These are phyloP conservation scores for Apiosordaria backusii DNA, from an alignment of 495 filamentous ascomycete genomes.

Conservation along the genomic window DNA sequence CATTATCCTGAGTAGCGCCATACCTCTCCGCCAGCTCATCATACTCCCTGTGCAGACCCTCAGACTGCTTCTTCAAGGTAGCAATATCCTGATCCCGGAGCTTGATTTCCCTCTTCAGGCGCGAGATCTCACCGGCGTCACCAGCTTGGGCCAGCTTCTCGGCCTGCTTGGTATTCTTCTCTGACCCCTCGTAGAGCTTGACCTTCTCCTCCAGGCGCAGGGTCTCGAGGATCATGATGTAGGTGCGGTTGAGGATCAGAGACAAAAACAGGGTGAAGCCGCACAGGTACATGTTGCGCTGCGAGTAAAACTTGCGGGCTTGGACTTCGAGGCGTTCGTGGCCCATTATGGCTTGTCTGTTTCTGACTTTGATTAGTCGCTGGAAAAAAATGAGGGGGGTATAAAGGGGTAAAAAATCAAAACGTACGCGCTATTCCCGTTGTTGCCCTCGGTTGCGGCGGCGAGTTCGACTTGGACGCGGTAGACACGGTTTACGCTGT, in stretches of 20 bases:
- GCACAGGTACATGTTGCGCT: slow-evolving; percentile 99
- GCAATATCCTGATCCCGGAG: slow-evolving; percentile 71
- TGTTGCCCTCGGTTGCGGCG: slow-evolving; percentile 47
- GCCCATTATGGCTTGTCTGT: slow-evolving; percentile 65
- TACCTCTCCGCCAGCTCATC: slow-evolving; percentile 77
- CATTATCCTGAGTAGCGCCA: slow-evolving; percentile 48
- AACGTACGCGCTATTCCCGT: slow-evolving; percentile 30
- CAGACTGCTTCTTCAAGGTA: slow-evolving; percentile 79
- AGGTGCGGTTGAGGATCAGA: slow-evolving; percentile 97
- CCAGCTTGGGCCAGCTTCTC: slow-evolving; percentile 71
- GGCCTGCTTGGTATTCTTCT: slow-evolving; percentile 69
- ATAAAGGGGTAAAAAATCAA: slow-evolving; percentile 11
- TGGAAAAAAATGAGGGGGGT: not conserved
- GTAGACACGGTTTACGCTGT: slow-evolving; percentile 98
- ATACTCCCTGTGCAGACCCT: slow-evolving; percentile 76
- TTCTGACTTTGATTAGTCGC: slow-evolving; percentile 24
- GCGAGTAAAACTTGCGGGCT: slow-evolving; percentile 99
- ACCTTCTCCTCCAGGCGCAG: slow-evolving; percentile 91
- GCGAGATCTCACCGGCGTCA: slow-evolving; percentile 54
- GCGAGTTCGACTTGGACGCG: slow-evolving; percentile 88
- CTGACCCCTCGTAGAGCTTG: slow-evolving; percentile 78
- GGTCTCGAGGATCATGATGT: slow-evolving; percentile 92
- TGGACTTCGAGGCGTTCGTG: slow-evolving; percentile 96
- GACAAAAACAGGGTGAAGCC: slow-evolving; percentile 99
- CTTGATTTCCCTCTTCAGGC: slow-evolving; percentile 65